Percentiles rank a stretch among this genome's conserved stretches.
Evolutionary conservation across 2,329 filamentous ascomycete genomes (phyloP).

Genomic region (Fusarium mundagurra): DNA sequence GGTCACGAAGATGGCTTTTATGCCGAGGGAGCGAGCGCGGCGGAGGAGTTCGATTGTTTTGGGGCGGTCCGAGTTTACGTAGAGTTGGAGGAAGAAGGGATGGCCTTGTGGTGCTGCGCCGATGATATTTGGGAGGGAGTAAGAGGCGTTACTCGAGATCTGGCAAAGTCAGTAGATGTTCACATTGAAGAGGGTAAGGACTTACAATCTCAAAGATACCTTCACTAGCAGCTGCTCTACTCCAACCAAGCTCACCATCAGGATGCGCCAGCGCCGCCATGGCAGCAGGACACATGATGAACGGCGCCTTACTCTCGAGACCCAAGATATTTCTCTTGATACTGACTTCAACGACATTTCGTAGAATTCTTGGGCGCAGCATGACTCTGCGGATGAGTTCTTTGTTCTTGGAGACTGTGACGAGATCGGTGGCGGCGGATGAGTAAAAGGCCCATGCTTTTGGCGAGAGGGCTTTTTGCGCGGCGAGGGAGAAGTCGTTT

Average conservation of each 20-base stretch:
- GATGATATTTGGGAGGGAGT: slow-evolving; percentile 40
- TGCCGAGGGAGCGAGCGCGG: slow-evolving; percentile 54
- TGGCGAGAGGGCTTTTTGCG: slow-evolving; percentile 62
- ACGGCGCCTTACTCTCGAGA: slow-evolving; percentile 58
- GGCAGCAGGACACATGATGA: slow-evolving; percentile 72
- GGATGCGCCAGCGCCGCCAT: slow-evolving; percentile 72
- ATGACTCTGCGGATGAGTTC: slow-evolving; percentile 64
- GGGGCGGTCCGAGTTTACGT: slow-evolving; percentile 61
- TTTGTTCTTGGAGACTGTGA: slow-evolving; percentile 66
- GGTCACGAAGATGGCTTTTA: slow-evolving; percentile 62
- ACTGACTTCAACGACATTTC: slow-evolving; percentile 63
- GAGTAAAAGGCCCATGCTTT: slow-evolving; percentile 79
- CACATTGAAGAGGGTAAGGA: fast-evolving
- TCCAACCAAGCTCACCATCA: slow-evolving; percentile 64
- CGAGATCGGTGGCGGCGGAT: slow-evolving; percentile 70
- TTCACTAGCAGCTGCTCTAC: slow-evolving; percentile 40
- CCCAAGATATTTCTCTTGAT: slow-evolving; percentile 66
- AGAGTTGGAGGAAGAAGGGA: slow-evolving; percentile 55
- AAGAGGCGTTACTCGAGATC: slow-evolving; percentile 44
- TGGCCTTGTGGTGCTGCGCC: slow-evolving; percentile 33
- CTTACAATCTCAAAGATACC: slow-evolving; percentile 43
- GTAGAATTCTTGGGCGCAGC: slow-evolving; percentile 67
- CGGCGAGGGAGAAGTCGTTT: slow-evolving; percentile 68
- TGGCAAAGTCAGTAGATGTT: not conserved
- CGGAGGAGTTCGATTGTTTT: slow-evolving; percentile 59